Base-by-base conservation (phyloP, 2,329 filamentous ascomycete genomes). In the Botrytis porri region DNA sequence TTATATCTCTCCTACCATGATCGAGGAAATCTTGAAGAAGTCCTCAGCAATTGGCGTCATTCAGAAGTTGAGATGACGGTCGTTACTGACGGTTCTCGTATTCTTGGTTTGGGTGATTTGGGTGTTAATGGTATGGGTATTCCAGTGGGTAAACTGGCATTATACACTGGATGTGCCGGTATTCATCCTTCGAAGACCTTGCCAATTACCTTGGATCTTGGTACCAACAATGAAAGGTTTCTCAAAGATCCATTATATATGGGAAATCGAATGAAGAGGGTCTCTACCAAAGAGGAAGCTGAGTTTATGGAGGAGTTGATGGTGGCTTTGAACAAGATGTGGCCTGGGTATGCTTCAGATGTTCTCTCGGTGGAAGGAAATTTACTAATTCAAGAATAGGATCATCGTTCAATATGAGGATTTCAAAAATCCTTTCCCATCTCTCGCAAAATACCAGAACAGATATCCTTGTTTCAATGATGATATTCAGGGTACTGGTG, bases 401-500 rank as follows among this genome's bases (percentile, higher is more conserved):
- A 78, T 77, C 45, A 61, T 76, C 1, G 90, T 93, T 77, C 91
- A 93, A 79, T 93, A 91, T 78, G 91, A 93, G 78, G 91, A 93
- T 78, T 93, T 92, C 86, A 93, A 93, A 85, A 92, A 80, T 69
- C 79, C 79, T 16, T 80, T 79, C 72, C 78, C 78, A 51, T 74
- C 93, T 0, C 85, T 97, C 0, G 92, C 96, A 74, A 88, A 86
- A 65, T 97, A 95, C 78, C 88, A 90, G 3, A 85, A 90, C 0
- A 81, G 92, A 71, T 90, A 95, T n/a, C 86, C 93, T 0, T 96
- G 93, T 81, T 97, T 97, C 85, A 97, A 97, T 79, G 94, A 97
- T 74, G 94, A 97, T 81, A 90, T 97, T 0, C 93, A 97, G 80
- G 94, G 94, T 1, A 97, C 94, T 0, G 94, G 94, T 0, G 95